Base-by-base conservation (phyloP, 768 basidiomycete species). In the Sporobolomyces pararoseus region DNA sequence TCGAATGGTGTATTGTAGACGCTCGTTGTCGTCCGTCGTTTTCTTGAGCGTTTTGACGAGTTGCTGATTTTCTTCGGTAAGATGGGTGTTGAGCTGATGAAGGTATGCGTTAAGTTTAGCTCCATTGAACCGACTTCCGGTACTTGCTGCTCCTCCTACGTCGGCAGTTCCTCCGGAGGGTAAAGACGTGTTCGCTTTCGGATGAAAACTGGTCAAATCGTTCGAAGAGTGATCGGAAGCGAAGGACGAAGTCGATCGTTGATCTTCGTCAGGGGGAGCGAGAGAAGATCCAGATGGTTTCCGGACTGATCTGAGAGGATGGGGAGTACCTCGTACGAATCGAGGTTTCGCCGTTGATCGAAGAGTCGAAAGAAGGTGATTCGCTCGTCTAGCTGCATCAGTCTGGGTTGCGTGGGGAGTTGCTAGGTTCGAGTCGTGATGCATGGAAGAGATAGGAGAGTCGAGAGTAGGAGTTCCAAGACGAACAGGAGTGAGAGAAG, bases 21-120 rank as follows among this genome's bases (percentile, higher is more conserved):
- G 17, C 19, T 59, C 44, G 10, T 50, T 70, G 34, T 69, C 72
- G 27, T 65, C 47, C 27, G 64, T 51, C 46, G 60, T 63, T 34
- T 71, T 66, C 49, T 64, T 65, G 13, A 75, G 57, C 29, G 65
- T 58, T 50, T 62, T 49, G 7, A 86, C 78, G 12, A 93, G 82
- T 17, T 76, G 79, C 76, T 90, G 84, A 77, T 93, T 94, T 81
- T 95, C 92, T 78, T 91, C 89, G 74, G 90, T 88, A 63, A 95
- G 78, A 64, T 88, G 83, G 51, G 87, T 82, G 78, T 95, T 95
- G 59, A 95, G 82, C 14, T 88, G 87, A 79, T 94, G 90, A 76
- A 95, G 79, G 78, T 95, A 94, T 16, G 84, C 83, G 69, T 95
- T 94, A 72, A 95, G 79, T 79, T 92, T 95, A 23, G 84, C 84